Evolutionary conservation across 441 rosid species (phyloP), one percentile per base, ranked within the genome.

Genomic region (Aleurites moluccanus): DNA sequence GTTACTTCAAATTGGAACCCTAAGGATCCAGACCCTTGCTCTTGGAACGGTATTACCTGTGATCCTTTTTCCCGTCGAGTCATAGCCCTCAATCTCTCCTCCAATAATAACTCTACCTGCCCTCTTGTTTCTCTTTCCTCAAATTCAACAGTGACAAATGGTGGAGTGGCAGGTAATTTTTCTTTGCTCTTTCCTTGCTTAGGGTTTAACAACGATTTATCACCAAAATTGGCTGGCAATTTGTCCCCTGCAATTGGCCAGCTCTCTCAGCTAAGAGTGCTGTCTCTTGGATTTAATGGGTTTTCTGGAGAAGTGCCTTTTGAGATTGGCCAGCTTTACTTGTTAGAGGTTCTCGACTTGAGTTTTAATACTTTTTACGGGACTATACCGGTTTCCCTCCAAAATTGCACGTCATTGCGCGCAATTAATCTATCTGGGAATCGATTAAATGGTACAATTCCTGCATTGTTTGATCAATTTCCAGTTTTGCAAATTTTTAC

Each of bases 291-390:
- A 66, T 87, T 82, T 45, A 81, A 83, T 79, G 85, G 77, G 20
- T 78, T 87, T 68, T 68, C 14, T 62, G 90, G 86, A 25, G 79
- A 63, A 30, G 64, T 87, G 80, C 88, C 90, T 50, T 14, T 21
- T 44, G 88, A 83, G 59, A 77, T 87, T 61, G 88, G 87, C 65
- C 74, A 67, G 78, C 83, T 83, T 73, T 47, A 75, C 64, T 64
- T 47, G 45, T 74, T 87, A 76, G 86, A 87, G 78, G 78, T 87
- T 63, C 85, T 87, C 75, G 90, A 87, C 81, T 79, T 87, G 88
- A 84, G 80, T 64, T 83, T 82, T 73, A 86, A 86, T 80, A 78
- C 73, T 64, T 82, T 86, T 47, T 10, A 50, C 27, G 87, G 89
- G 71, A 42, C 78, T 59, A 64, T 86, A 56, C 85, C 85, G 2